Evolutionary conservation across 805 yeast species (phyloP).

Genomic region (Kuraishia molischiana): DNA sequence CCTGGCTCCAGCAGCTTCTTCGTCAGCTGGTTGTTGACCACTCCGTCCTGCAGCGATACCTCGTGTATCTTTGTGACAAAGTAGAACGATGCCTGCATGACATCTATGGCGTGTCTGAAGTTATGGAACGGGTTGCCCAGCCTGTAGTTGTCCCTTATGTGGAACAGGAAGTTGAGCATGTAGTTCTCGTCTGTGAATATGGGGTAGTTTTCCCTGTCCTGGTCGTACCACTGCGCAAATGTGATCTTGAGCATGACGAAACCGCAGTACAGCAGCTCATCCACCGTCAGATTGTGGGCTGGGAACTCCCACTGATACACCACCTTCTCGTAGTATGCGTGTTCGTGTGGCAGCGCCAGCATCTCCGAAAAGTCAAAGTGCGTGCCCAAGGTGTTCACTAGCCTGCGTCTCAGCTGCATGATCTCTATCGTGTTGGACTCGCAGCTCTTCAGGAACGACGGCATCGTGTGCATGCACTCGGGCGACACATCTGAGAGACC

Average conservation of each 20-base stretch:
- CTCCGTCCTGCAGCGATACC: neutral
- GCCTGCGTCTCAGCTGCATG: slow-evolving; percentile 8
- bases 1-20: slow-evolving; percentile 6
- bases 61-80: slow-evolving; percentile 24
- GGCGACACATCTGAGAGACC: slow-evolving; percentile 20
- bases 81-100: slow-evolving; percentile 79
- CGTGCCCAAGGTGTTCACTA: slow-evolving; percentile 12
- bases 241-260: slow-evolving; percentile 41
- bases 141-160: slow-evolving; percentile 70
- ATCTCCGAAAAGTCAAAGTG: slow-evolving; percentile 19
- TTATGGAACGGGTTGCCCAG: slow-evolving; percentile 89
- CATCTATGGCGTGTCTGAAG: slow-evolving; percentile 93
- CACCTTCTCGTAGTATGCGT: slow-evolving; percentile 21
- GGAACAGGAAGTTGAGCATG: slow-evolving; percentile 50
- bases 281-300: slow-evolving; percentile 53
- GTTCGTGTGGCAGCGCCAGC: slow-evolving; percentile 12
- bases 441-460: slow-evolving; percentile 5
- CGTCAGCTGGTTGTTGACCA: neutral
- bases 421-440: slow-evolving; percentile 3
- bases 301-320: slow-evolving; percentile 62
- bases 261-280: slow-evolving; percentile 58
- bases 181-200: slow-evolving; percentile 20
- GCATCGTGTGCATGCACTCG: slow-evolving; percentile 22
- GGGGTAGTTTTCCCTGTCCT: neutral
- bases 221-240: slow-evolving; percentile 13